Evolutionary conservation across 345 rosid genomes (phyloP).

Genomic region (Gossypium arboreum): DNA sequence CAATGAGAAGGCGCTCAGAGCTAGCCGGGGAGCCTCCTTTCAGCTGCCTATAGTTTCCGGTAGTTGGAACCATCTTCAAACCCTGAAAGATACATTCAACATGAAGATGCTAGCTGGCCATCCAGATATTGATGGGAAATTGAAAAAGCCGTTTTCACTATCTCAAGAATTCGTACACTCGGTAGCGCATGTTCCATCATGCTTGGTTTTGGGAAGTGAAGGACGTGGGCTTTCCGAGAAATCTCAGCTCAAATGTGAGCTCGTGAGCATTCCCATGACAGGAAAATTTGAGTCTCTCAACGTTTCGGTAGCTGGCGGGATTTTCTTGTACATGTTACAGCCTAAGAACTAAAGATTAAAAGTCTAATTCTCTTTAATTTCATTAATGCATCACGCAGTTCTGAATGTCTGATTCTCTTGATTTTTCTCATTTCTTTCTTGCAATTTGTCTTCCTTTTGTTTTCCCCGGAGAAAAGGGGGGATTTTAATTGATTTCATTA

Average conservation of each 20-base stretch:
- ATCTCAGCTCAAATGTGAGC: constrained; percentile 55
- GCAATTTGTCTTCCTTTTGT: not conserved
- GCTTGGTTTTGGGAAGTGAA: constrained; percentile 88
- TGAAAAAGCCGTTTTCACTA: constrained; percentile 37
- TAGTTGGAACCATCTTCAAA: constrained; percentile 60
- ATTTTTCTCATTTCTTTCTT: not conserved
- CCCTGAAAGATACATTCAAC: constrained; percentile 42
- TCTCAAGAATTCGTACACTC: constrained; percentile 44
- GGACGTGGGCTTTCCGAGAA: constrained; percentile 72
- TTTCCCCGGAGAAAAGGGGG: not conserved
- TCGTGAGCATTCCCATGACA: constrained; percentile 83
- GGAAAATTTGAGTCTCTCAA: constrained; percentile 86
- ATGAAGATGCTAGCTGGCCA: constrained; percentile 88
- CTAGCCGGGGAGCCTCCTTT: constrained; percentile 93
- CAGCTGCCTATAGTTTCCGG: constrained; percentile 82
- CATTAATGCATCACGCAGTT: not conserved
- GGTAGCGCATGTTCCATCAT: constrained; percentile 44
- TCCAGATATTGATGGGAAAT: constrained; percentile 45
- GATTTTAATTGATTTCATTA: not conserved
- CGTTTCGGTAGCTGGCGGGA: constrained; percentile 95
- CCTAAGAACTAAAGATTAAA: constrained; percentile 24
- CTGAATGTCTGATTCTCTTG: not conserved
- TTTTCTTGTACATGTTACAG: constrained; percentile 72
- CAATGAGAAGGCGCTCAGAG: constrained; percentile 78
- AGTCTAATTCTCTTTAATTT: not conserved